phyloP scores from a whole-genome alignment of 805 yeast species.

The Zygotorulaspora sp. region DNA sequence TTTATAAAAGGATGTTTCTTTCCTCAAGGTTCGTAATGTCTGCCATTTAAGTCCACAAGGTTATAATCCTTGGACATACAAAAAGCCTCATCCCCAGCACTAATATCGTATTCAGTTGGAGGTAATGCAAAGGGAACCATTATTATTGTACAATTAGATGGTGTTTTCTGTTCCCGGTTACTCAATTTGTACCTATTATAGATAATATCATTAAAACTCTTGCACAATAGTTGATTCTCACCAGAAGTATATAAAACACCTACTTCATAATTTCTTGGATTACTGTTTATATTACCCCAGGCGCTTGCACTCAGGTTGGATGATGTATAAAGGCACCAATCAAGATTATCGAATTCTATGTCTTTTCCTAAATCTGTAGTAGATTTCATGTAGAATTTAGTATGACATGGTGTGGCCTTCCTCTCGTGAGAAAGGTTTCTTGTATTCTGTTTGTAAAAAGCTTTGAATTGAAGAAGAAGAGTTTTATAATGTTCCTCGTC shows the following conservation, averaged over 20 bases:
- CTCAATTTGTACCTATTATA: constrained; percentile 10
- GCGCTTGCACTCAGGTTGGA: constrained; percentile 75
- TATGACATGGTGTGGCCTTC: constrained; percentile 49
- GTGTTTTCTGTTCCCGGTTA: neutral
- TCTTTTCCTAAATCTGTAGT: constrained; percentile 33
- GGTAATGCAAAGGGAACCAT: constrained; percentile 29
- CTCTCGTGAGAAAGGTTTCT: constrained; percentile 4
- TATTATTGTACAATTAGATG: constrained; percentile 2
- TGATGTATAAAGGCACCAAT: constrained; percentile 71
- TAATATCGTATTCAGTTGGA: constrained; percentile 11
- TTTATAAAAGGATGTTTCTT: no score
- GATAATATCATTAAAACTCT: constrained; percentile 22
- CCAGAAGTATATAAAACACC: constrained; percentile 44
- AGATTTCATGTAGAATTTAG: constrained; percentile 59
- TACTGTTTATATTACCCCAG: constrained; percentile 55
- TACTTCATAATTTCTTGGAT: constrained; percentile 47
- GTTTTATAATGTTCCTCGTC: constrained; percentile 15
- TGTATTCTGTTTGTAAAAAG: constrained; percentile 26
- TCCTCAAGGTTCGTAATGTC: constrained; percentile 1
- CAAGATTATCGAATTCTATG: constrained; percentile 30
- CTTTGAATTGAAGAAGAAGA: constrained; percentile 16
- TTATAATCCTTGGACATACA: constrained; percentile 19
- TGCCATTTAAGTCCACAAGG: constrained; percentile 16
- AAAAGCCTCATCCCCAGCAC: constrained; percentile 19
- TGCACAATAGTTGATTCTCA: constrained; percentile 12